These are phyloP conservation scores for Themeda triandra DNA, from an alignment of 176 grass and related monocot species.

Conservation along the genomic window DNA sequence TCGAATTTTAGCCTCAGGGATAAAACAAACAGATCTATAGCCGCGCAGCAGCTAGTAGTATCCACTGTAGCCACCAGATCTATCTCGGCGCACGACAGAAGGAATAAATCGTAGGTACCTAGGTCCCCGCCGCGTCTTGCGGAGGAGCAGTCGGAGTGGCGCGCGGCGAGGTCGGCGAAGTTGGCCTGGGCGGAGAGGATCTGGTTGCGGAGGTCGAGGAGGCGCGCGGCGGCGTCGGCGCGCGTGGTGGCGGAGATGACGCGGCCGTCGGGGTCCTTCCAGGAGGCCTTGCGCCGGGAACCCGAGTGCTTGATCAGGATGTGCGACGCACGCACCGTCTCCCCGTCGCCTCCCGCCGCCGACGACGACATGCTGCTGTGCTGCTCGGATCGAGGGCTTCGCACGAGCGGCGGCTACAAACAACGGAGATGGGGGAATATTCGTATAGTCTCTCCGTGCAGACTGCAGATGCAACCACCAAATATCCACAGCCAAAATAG, in stretches of 20 bases:
- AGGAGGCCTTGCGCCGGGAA: slow-evolving; percentile 72
- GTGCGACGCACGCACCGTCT: slow-evolving; percentile 70
- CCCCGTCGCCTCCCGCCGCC: slow-evolving; percentile 7
- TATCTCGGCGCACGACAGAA: not conserved
- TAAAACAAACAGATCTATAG: not conserved
- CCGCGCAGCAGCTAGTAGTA: not conserved
- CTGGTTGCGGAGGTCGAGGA: slow-evolving; percentile 44
- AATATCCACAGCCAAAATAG: too few relatives aligned
- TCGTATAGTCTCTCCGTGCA: too few relatives aligned
- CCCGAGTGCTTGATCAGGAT: slow-evolving; percentile 86
- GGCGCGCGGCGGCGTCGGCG: slow-evolving; percentile 41
- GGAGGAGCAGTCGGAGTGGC: slow-evolving; percentile 74
- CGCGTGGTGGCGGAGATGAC: slow-evolving; percentile 51
- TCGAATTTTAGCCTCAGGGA: not conserved
- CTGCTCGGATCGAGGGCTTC: too few relatives aligned
- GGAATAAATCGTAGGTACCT: slow-evolving; percentile 13
- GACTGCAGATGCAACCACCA: too few relatives aligned
- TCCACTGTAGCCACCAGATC: not conserved
- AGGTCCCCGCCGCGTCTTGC: slow-evolving; percentile 68
- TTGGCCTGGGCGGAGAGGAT: slow-evolving; percentile 43
- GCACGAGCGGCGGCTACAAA: too few relatives aligned
- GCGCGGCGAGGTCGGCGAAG: slow-evolving; percentile 61
- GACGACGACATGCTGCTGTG: too few relatives aligned
- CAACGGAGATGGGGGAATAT: too few relatives aligned
- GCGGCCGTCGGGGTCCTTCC: slow-evolving; percentile 72